phyloP scores from a whole-genome alignment of 768 basidiomycete species.

The Multifurca ochricompacta region DNA sequence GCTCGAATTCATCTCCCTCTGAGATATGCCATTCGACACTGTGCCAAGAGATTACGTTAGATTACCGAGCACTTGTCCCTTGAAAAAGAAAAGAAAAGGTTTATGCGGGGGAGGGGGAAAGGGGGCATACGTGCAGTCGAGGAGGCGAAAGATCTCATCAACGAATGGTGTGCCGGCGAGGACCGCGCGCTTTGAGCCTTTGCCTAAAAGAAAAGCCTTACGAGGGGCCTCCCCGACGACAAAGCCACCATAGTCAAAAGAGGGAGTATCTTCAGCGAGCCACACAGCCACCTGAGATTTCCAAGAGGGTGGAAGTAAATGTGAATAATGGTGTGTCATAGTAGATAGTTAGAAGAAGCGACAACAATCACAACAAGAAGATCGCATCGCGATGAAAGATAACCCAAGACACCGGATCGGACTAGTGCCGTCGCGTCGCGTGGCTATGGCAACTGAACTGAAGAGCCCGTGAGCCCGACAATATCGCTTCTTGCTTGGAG shows the following conservation, averaged over 20 bases:
- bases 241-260: constrained; percentile 54
- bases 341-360: too few relatives aligned
- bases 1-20: constrained; percentile 78
- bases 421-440: too few relatives aligned
- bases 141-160: constrained; percentile 81
- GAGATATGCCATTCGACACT: constrained; percentile 92
- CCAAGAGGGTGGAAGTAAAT: constrained; percentile 55
- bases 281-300: constrained; percentile 70
- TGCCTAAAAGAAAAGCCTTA: constrained; percentile 85
- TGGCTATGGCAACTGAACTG: too few relatives aligned
- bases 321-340: neutral
- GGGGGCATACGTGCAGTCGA: constrained; percentile 80
- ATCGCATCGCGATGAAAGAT: too few relatives aligned
- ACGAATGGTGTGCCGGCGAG: constrained; percentile 96
- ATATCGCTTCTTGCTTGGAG: too few relatives aligned
- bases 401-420: too few relatives aligned
- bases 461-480: too few relatives aligned
- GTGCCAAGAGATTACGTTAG: neutral
- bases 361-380: too few relatives aligned
- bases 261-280: constrained; percentile 77
- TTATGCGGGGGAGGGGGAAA: neutral
- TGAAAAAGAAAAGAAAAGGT: too few relatives aligned
- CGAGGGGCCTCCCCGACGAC: constrained; percentile 88
- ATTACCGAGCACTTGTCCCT: neutral
- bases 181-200: constrained; percentile 69